Base-by-base conservation (phyloP, 78 protist species). In the Dictyostelium intermedium region DNA sequence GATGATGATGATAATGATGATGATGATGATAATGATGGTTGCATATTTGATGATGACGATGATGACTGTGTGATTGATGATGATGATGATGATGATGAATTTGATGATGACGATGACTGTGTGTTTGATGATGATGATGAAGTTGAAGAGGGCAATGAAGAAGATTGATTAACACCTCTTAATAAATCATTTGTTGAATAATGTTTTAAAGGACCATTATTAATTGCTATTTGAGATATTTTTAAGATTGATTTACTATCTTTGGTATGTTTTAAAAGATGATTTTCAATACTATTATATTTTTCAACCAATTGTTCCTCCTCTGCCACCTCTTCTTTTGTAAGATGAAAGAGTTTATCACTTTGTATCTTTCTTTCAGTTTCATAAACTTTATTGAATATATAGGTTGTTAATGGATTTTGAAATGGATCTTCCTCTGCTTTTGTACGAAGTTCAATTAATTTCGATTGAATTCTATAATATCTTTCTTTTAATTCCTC, bases 401-500 rank as follows among this genome's bases (percentile, higher is more conserved):
- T 20, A 86, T 82, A 87, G 8, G 84, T 76, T 2, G 96, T 83
- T 27, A 92, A 63, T 45, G 92, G 91, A 83, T 87, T 89, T 23
- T 76, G 85, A 83, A 50, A 82, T 35, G 92, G 86, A 35, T 82
- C 91, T 77, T 86, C 85, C 20, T 87, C 92, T 32, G 96, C 82
- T 72, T 82, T 72, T 2, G 96, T 85, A 20, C 97, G 32, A 1
- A 81, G 80, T 13, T 81, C 93, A 18, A 86, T 81, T 3, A 95
- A 73, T 9, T 82, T 82, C 0, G 92, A 83, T 56, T 87, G 91
- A 30, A 95, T 76, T 9, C 69, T 72, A 30, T 95, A 95, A 50
- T 91, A 95, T 30, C 97, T 34, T 14, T 82, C 97, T 32, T 95
- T 95, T 77, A 95, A 81, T 5, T 95, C 97, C 9, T 95, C 97